Conservation (phyloP, 768 basidiomycete species). For the Polyporus arcularius region DNA sequence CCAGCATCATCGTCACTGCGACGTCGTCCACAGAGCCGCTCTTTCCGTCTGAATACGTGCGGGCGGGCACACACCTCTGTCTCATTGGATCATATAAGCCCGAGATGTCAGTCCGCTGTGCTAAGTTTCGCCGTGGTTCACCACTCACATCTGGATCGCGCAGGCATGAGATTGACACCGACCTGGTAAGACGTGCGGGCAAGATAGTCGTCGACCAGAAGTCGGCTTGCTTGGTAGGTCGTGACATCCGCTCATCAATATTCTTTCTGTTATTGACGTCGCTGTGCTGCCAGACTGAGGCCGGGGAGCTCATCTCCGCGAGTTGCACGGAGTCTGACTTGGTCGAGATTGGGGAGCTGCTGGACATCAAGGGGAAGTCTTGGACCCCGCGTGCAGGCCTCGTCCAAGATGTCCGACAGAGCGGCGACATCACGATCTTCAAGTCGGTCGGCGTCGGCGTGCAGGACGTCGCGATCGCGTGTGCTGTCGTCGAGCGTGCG, state of each 20-base stretch:
- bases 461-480: slow-evolving; percentile 86
- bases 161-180: slow-evolving; percentile 61
- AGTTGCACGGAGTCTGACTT: slow-evolving; percentile 40
- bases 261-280: background rate
- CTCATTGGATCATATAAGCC: slow-evolving; percentile 84
- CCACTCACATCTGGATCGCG: background rate
- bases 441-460: slow-evolving; percentile 86
- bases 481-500: slow-evolving; percentile 65
- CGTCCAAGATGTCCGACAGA: slow-evolving; percentile 18
- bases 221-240: slow-evolving; percentile 54
- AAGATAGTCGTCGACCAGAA: slow-evolving; percentile 74
- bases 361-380: slow-evolving; percentile 26
- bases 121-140: background rate
- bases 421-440: slow-evolving; percentile 65
- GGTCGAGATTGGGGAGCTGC: slow-evolving; percentile 71
- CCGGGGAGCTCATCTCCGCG: slow-evolving; percentile 78
- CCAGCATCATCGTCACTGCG: slow-evolving; percentile 72
- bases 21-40: slow-evolving; percentile 73
- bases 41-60: slow-evolving; percentile 67
- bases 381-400: slow-evolving; percentile 14
- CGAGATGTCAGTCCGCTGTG: slow-evolving; percentile 47
- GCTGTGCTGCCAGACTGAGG: slow-evolving; percentile 45
- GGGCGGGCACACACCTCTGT: slow-evolving; percentile 65
- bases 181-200: slow-evolving; percentile 56
- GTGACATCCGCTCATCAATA: background rate